Evolutionary conservation across 768 basidiomycete genomes (phyloP).

Genomic region (Kwoniella newhampshirensis): DNA sequence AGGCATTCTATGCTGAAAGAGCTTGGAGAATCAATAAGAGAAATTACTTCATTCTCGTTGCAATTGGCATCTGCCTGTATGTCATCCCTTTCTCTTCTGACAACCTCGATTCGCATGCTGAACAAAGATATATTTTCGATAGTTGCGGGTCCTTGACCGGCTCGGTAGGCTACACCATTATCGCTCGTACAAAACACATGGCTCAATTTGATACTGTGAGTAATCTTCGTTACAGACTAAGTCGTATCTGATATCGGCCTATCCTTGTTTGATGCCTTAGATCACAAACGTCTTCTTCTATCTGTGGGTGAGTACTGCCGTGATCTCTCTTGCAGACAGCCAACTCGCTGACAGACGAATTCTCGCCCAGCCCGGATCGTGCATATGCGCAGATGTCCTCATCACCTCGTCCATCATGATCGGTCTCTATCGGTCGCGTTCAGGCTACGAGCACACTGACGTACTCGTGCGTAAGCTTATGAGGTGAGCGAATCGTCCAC

Average conservation of each 20-base stretch:
- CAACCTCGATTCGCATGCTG: neutral
- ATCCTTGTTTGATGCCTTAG: neutral
- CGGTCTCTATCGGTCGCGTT: constrained; percentile 13
- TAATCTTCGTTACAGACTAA: neutral
- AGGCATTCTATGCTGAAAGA: constrained; percentile 23
- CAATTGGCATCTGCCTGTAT: constrained; percentile 13
- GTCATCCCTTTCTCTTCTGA: neutral
- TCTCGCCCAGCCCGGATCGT: constrained; percentile 13
- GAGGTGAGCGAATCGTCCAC: neutral
- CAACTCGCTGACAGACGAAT: too few species aligned
- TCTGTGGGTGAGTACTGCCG: constrained; percentile 12
- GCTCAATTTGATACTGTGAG: constrained; percentile 14
- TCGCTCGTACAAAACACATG: constrained; percentile 1
- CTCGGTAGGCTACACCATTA: constrained; percentile 17
- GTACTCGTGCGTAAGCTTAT: constrained; percentile 10
- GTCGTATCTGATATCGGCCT: neutral
- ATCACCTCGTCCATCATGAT: constrained; percentile 20
- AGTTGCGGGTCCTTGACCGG: constrained; percentile 15
- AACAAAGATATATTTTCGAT: neutral
- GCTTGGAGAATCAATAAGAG: constrained; percentile 20
- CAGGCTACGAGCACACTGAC: constrained; percentile 18
- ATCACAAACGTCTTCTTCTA: constrained; percentile 20
- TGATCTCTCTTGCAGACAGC: neutral
- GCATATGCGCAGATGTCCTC: constrained; percentile 17
- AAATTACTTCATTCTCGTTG: constrained; percentile 5